Conservation (phyloP, 2,329 filamentous ascomycete genomes). For the Verruconis gallopava region DNA sequence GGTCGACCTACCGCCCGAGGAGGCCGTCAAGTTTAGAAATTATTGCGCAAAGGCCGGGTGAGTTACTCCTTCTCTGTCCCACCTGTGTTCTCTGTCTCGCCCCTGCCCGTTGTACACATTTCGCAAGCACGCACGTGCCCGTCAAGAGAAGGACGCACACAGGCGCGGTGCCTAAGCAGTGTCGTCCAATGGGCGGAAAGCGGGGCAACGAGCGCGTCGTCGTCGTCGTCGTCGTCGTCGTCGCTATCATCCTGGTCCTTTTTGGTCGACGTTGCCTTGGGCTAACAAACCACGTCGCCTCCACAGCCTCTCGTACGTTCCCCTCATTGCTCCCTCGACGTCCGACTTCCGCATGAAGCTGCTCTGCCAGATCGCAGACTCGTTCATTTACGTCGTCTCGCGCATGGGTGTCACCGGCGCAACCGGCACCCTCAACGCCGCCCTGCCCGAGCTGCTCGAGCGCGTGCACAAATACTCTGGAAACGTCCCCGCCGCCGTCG, state of each 20-base stretch:
- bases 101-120: too few relatives aligned
- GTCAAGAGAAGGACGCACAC: too few relatives aligned
- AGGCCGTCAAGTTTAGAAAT: slow-evolving; percentile 82
- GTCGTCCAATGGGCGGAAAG: too few relatives aligned
- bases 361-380: slow-evolving; percentile 91
- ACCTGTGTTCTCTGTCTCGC: too few relatives aligned
- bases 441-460: slow-evolving; percentile 67
- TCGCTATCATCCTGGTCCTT: too few relatives aligned
- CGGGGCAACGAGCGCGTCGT: too few relatives aligned
- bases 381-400: slow-evolving; percentile 97
- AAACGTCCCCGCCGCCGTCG: slow-evolving; percentile 79
- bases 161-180: too few relatives aligned
- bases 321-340: slow-evolving; percentile 88
- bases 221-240: too few relatives aligned
- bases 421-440: slow-evolving; percentile 65
- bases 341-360: slow-evolving; percentile 90
- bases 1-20: slow-evolving; percentile 88
- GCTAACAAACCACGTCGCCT: not conserved
- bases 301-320: slow-evolving; percentile 74
- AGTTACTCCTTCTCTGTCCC: slow-evolving; percentile 20
- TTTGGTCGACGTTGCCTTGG: too few relatives aligned
- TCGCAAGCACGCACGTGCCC: too few relatives aligned
- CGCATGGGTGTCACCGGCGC: slow-evolving; percentile 94
- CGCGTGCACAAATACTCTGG: slow-evolving; percentile 88
- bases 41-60: slow-evolving; percentile 66